phyloP scores from a whole-genome alignment of 495 filamentous ascomycete genomes.

The Cudoniella acicularis region DNA sequence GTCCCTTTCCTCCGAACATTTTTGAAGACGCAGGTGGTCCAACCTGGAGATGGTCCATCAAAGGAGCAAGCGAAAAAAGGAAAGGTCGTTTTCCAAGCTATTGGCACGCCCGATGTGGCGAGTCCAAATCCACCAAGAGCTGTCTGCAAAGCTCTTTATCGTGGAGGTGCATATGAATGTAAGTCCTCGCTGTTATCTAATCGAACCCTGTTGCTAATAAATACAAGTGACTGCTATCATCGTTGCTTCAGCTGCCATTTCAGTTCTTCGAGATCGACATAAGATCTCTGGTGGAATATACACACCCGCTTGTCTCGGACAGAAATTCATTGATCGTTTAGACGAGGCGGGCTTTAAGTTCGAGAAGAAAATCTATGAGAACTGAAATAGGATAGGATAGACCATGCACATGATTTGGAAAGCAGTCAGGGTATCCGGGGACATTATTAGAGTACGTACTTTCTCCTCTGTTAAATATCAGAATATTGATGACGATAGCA shows the following conservation, averaged over 20 bases:
- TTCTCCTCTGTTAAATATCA: too few species aligned
- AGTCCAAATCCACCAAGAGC: slow-evolving; percentile 39
- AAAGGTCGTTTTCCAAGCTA: slow-evolving; percentile 58
- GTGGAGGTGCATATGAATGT: slow-evolving; percentile 63
- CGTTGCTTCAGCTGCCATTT: slow-evolving; percentile 65
- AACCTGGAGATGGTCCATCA: slow-evolving; percentile 65
- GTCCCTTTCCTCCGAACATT: slow-evolving; percentile 54
- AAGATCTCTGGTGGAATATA: slow-evolving; percentile 66
- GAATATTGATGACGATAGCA: too few species aligned
- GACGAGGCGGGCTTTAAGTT: slow-evolving; percentile 59
- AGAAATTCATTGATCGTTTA: slow-evolving; percentile 69
- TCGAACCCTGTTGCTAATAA: background rate
- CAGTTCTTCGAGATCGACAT: slow-evolving; percentile 62
- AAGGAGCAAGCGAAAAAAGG: slow-evolving; percentile 54
- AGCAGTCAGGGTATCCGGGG: too few species aligned
- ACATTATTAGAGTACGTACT: too few species aligned
- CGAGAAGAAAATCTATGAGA: slow-evolving; percentile 41
- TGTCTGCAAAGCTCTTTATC: slow-evolving; percentile 53
- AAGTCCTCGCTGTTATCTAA: slow-evolving; percentile 25
- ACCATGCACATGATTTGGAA: too few species aligned
- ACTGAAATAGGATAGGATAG: too few species aligned
- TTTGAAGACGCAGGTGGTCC: slow-evolving; percentile 48
- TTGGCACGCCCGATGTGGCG: slow-evolving; percentile 59
- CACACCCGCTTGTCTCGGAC: slow-evolving; percentile 80
- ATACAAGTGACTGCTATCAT: slow-evolving; percentile 62